Base-by-base conservation (phyloP, 805 yeast species). In the Lipomyces yamadae region DNA sequence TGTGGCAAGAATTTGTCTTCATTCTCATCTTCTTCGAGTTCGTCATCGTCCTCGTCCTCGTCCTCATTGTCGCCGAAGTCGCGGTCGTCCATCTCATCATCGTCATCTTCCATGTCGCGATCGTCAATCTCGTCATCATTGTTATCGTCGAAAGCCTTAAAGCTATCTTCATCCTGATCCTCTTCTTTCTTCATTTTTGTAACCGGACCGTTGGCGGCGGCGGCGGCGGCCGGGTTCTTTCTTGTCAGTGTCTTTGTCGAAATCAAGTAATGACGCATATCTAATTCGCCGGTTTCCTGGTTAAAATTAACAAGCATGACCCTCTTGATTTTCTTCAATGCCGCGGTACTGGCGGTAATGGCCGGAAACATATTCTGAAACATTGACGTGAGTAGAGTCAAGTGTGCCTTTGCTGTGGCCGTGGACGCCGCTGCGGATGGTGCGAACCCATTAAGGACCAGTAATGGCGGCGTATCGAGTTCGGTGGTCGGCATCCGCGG, bases 291-390 rank as follows among this genome's bases (percentile, higher is more conserved):
- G 1, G 91, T 85, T 65, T 85, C 87, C 37, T 83, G 81, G 74
- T 88, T 89, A 74, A 88, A 90, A 76, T 89, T 88, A 64, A 95
- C 80, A 85, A 95, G 84, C 73, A 95, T 80, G 29, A 95, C 98
- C 74, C 99, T 84, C 74, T 87, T 89, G 62, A 95, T 92, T 0
- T 89, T 81, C 57, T 81, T 80, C 42, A 95, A 88, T 71, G 87
- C 87, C 24, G 96, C 90, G 65, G 81, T 79, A 71, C 91, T 91
- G 2, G 97, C 98, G 66, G 92, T 89, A 71, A 95, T 88, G 29
- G 99, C 91, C 5, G 99, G 99, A 78, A 94, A 91, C 86, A 95
- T 87, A 79, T 92, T 92, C 79, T 95, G 99, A 80, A 95, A 91
- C 81, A 92, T 87, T 2, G 98, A 91, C 37, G 96, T 86, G 64